Base-by-base conservation (phyloP, 2,329 filamentous ascomycete genomes). In the Didymella arachidicola region DNA sequence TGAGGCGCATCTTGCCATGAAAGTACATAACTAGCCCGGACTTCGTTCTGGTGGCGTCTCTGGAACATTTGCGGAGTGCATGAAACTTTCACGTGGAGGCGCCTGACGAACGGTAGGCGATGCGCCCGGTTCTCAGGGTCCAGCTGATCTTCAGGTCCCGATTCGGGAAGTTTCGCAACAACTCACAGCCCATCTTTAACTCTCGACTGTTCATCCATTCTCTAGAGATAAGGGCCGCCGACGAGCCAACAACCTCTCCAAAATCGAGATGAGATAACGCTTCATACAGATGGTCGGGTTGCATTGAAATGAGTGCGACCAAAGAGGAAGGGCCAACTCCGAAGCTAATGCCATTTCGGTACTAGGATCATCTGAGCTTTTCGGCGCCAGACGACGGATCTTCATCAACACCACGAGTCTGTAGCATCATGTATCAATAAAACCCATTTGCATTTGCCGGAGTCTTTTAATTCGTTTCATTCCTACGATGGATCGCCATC, bases 401-500 rank as follows among this genome's bases (percentile, higher is more conserved):
- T 45, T 49, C 30, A 45, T 47, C 34, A 32, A 34, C 36, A 30
- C 30, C 43, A 46, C 46, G 44, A 42, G 34, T 27, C n/a, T 47
- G 42, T 47, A 53, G 42, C 51, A 53, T 50, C 52, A 70, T 70
- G 66, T 64, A 57, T 63, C 62, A 53, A 53, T 66, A 53, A 48
- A 54, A 50, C 14, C 22, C 60, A 58, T 52, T 60, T 60, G 55
- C 59, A 59, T 60, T 57, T 54, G 46, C 44, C 11, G 44, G 57
- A 47, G 57, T 61, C 49, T 32, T 45, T 54, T 34, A 4, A 42
- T 58, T 50, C 7, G 8, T 59, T 47, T 55, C 6, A 7, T 51
- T 14, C 2, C 26, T 26, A 50, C n/a, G 18, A 77, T 79, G 75
- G 73, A 78, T 19, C 69, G 72, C 22, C 79, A 84, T 64, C 70